Percentiles rank a stretch among this genome's conserved stretches.
phyloP scores from a whole-genome alignment of 768 basidiomycete species.

The Boletus reticuloceps region DNA sequence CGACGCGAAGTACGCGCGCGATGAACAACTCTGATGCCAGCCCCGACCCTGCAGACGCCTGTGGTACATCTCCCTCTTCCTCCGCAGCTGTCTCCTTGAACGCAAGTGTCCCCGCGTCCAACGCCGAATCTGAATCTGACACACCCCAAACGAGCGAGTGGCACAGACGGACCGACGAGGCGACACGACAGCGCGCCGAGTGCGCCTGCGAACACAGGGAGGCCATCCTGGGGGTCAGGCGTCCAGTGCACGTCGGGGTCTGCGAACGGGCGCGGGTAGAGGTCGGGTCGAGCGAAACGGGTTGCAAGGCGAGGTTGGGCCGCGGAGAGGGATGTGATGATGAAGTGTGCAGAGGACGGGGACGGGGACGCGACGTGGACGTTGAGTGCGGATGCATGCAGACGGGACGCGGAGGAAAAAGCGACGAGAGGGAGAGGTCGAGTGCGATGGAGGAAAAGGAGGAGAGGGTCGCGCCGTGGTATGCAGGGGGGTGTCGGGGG shows the following conservation, averaged over 20 bases:
- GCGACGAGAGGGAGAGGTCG: conserved; percentile 86
- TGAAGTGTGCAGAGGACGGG: conserved; percentile 48
- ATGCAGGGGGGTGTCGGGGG: conserved; percentile 30
- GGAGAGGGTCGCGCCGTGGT: conserved; percentile 91
- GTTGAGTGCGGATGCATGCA: conserved; percentile 64
- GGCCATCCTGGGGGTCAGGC: conserved; percentile 44
- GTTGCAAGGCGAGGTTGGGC: conserved; percentile 60
- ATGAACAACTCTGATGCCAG: conserved; percentile 74
- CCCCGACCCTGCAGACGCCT: conserved; percentile 30
- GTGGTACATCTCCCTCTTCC: conserved; percentile 6
- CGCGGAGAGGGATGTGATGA: conserved; percentile 76
- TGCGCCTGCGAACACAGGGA: conserved; percentile 56
- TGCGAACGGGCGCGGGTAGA: conserved; percentile 60
- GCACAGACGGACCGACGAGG: conserved; percentile 58
- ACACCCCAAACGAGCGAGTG: conserved; percentile 54
- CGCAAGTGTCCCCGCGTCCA: conserved; percentile 20
- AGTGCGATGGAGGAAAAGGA: conserved; percentile 92
- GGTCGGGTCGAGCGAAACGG: conserved; percentile 70
- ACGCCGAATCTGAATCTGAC: neutral
- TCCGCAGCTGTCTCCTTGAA: too few species aligned
- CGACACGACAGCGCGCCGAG: conserved; percentile 75
- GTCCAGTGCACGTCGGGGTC: conserved; percentile 35
- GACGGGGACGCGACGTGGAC: conserved; percentile 12
- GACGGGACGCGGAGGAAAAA: conserved; percentile 91
- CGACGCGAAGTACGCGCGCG: conserved; percentile 69